Percentiles rank a stretch among this genome's conserved stretches.
These are phyloP conservation scores for Medicago ruthenica DNA, from an alignment of 306 rosid species.

Conservation along the genomic window DNA sequence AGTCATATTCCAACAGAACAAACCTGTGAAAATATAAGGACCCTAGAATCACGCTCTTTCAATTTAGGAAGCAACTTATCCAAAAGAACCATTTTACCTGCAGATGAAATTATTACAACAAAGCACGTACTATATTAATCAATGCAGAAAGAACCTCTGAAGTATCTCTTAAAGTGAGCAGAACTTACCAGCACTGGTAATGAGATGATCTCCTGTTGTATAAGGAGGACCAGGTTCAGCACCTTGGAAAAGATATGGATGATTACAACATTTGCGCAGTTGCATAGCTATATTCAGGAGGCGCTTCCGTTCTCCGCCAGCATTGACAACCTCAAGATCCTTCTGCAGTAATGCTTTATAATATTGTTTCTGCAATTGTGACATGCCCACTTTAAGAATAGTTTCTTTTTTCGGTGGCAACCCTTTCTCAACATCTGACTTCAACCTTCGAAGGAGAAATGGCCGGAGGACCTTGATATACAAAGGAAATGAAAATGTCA, in stretches of 20 bases:
- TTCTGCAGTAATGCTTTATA: slow-evolving; percentile 93
- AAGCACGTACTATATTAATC: slow-evolving; percentile 12
- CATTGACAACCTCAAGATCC: slow-evolving; percentile 99
- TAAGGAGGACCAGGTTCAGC: slow-evolving; percentile 99
- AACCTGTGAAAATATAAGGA: slow-evolving; percentile 86
- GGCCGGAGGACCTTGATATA: slow-evolving; percentile 91
- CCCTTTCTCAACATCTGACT: slow-evolving; percentile 99
- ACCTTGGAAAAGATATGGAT: slow-evolving; percentile 98
- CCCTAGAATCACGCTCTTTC: slow-evolving; percentile 98
- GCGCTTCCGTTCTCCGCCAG: slow-evolving; percentile 99
- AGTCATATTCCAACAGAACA: slow-evolving; percentile 33
- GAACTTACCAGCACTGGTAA: slow-evolving; percentile 82
- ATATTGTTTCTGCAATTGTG: slow-evolving; percentile 96
- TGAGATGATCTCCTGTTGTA: slow-evolving; percentile 95
- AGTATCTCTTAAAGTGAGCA: slow-evolving; percentile 26
- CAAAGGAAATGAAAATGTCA: slow-evolving; percentile 37
- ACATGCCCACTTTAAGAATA: slow-evolving; percentile 98
- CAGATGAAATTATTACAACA: slow-evolving; percentile 2
- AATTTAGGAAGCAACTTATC: slow-evolving; percentile 97
- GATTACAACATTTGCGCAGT: slow-evolving; percentile 97
- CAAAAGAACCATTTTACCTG: slow-evolving; percentile 99
- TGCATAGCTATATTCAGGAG: slow-evolving; percentile 99
- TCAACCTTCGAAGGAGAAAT: slow-evolving; percentile 95
- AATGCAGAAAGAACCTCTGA: slow-evolving; percentile 31
- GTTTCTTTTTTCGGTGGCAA: slow-evolving; percentile 98